phyloP scores from a whole-genome alignment of 805 yeast genomes.

The Wickerhamomyces xylosicus region DNA sequence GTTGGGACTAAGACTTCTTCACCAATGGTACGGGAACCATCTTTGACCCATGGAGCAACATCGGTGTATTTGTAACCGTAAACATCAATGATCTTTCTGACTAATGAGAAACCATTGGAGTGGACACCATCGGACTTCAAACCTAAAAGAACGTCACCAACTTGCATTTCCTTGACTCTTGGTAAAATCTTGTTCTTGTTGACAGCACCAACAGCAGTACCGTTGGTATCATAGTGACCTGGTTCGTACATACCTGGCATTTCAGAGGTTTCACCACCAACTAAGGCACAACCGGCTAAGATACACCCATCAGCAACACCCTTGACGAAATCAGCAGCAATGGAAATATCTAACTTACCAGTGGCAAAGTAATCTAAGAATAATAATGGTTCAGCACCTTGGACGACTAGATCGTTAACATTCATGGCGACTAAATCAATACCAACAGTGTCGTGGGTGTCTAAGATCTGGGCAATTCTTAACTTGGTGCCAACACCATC shows the following conservation, averaged over 20 bases:
- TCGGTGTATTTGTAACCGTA: constrained; percentile 63
- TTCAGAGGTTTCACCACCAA: constrained; percentile 98
- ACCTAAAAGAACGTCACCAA: constrained; percentile 80
- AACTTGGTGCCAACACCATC: constrained; percentile 99
- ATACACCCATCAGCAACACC: constrained; percentile 98
- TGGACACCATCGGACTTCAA: constrained; percentile 88
- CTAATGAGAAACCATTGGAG: constrained; percentile 92
- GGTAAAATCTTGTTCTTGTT: constrained; percentile 69
- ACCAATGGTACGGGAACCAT: constrained; percentile 55
- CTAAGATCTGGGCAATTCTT: constrained; percentile 82
- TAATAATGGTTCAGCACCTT: constrained; percentile 96
- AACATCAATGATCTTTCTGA: constrained; percentile 82
- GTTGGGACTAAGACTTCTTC: constrained; percentile 85
- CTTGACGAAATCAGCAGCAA: constrained; percentile 80
- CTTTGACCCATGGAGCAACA: constrained; percentile 72
- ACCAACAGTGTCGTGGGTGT: constrained; percentile 95
- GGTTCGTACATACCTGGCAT: constrained; percentile 98
- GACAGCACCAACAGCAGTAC: constrained; percentile 98
- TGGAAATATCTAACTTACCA: constrained; percentile 74
- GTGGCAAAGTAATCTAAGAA: constrained; percentile 96
- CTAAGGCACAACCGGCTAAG: constrained; percentile 91
- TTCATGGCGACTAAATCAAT: constrained; percentile 98
- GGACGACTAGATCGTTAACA: constrained; percentile 94
- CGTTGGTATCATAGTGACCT: constrained; percentile 96
- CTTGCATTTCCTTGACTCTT: constrained; percentile 48